Evolutionary conservation across 352 stramenopile species (phyloP), one percentile per base, ranked within the genome.

Genomic region (Globisporangium rhizosaccharum): DNA sequence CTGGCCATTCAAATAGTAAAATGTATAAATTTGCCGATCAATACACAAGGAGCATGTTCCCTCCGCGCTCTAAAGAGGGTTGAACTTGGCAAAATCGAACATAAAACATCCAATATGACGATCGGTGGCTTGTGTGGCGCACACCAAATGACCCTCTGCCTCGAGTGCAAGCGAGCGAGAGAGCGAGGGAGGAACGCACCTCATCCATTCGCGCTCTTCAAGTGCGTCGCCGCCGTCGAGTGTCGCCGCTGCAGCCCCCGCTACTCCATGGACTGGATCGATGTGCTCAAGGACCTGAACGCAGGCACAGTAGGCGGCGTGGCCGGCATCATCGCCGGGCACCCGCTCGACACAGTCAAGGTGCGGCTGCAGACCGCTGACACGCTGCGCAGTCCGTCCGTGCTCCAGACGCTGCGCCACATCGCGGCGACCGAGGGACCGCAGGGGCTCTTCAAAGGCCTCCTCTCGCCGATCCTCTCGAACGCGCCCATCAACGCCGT

Each of bases 311-410:
- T 93, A 41, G 83, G 79, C 48, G 83, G 83, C 59, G 79, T 91
- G 37, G 82, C 82, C 2, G 80, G 82, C 53, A 90, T 94, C 65
- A 65, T 90, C 30, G 73, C 81, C 17, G 84, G 86, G 12, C 86
- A 95, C 55, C 86, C 86, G 26, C 72, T 95, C 28, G 86, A 95
- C 71, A 95, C 86, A 25, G 79, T 95, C 62, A 95, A 95, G 64
- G 84, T 94, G 59, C 82, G 86, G 45, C 63, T 94, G 49, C 86
- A 95, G 70, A 95, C 84, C 23, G 61, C 63, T 26, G 61, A 61
- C 39, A 71, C 70, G 60, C 44, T 33, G 17, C n/a, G 46, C 51
- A 59, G 51, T 26, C 58, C 33, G 75, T 62, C 79, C 48, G 64
- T 90, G 44, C 17, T 83, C 30, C 70, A 66, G 52, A 82, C 76